Conservation (phyloP, 2,329 filamentous ascomycete species). For the Stemphylium beticola region DNA sequence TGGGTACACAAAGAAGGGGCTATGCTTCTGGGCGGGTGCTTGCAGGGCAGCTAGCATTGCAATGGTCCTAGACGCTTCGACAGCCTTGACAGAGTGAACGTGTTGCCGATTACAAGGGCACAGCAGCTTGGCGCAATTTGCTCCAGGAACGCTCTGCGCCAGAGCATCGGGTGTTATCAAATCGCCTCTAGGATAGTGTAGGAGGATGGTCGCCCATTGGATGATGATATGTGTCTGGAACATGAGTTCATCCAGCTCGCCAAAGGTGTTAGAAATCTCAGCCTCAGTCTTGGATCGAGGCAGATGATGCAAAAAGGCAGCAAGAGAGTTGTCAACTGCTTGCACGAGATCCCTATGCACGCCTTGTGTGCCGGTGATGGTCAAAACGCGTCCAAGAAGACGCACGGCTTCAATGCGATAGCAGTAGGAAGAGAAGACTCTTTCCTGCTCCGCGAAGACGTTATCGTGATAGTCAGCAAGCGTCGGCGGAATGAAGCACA, state of each 20-base stretch:
- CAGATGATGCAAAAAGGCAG: conserved; percentile 78
- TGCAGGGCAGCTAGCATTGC: conserved; percentile 71
- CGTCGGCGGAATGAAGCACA: conserved; percentile 45
- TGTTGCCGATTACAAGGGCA: conserved; percentile 23
- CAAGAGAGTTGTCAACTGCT: conserved; percentile 63
- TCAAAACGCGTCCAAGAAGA: conserved; percentile 75
- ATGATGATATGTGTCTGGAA: conserved; percentile 84
- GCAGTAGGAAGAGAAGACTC: conserved; percentile 77
- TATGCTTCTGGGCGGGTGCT: conserved; percentile 70
- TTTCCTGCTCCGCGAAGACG: conserved; percentile 71
- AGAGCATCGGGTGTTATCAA: conserved; percentile 11
- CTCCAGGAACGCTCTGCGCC: conserved; percentile 16
- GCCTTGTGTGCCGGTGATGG: conserved; percentile 37
- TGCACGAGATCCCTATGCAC: conserved; percentile 52
- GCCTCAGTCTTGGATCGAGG: conserved; percentile 67
- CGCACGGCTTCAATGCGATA: conserved; percentile 80
- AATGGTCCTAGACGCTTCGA: conserved; percentile 76
- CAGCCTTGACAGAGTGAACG: conserved; percentile 74
- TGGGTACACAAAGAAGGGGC: conserved; percentile 28
- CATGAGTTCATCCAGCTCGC: conserved; percentile 80
- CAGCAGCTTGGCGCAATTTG: conserved; percentile 16
- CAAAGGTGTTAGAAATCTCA: conserved; percentile 69
- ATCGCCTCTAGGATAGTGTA: conserved; percentile 26
- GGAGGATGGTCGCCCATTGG: conserved; percentile 31
- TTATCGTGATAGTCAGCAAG: conserved; percentile 76